phyloP scores from a whole-genome alignment of 2,329 filamentous ascomycete genomes.

The Tolypocladium ophioglossoides region DNA sequence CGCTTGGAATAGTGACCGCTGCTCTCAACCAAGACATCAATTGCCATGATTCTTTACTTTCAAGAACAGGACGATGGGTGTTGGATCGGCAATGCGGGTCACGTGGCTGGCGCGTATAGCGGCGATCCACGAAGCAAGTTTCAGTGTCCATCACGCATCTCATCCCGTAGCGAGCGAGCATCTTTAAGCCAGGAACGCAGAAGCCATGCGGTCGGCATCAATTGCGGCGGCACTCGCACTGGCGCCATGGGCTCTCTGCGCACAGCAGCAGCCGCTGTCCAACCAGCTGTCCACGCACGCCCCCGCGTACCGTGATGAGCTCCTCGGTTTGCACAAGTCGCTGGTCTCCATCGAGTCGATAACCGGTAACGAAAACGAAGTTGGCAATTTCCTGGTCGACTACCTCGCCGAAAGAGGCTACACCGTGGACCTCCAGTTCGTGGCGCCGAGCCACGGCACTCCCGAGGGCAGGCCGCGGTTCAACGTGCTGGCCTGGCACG shows the following conservation, averaged over 20 bases:
- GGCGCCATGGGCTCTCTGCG: constrained; percentile 3
- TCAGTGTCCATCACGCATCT: not conserved
- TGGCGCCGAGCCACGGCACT: constrained; percentile 22
- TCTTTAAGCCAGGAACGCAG: not conserved
- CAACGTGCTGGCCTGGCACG: constrained; percentile 65
- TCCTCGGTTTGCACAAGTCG: constrained; percentile 64
- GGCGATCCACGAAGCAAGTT: too few species aligned
- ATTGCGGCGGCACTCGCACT: constrained; percentile 3
- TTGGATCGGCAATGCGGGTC: too few species aligned
- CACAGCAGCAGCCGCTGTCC: constrained; percentile 3
- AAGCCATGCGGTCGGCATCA: not conserved
- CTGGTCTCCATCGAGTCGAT: constrained; percentile 68
- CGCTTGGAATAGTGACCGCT: too few species aligned
- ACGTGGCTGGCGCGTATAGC: too few species aligned
- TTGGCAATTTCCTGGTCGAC: constrained; percentile 56
- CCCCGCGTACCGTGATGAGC: constrained; percentile 30
- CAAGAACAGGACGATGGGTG: too few species aligned
- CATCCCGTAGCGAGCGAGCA: not conserved
- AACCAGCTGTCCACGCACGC: constrained; percentile 7
- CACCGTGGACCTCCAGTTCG: constrained; percentile 28
- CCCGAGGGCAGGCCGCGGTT: constrained; percentile 30
- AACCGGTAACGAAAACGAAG: constrained; percentile 54
- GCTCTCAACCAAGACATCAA: too few species aligned
- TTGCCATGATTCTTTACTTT: too few species aligned
- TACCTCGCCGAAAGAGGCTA: constrained; percentile 48